Conservation (phyloP, 2,329 filamentous ascomycete species). For the Magnaporthiopsis incrustans region DNA sequence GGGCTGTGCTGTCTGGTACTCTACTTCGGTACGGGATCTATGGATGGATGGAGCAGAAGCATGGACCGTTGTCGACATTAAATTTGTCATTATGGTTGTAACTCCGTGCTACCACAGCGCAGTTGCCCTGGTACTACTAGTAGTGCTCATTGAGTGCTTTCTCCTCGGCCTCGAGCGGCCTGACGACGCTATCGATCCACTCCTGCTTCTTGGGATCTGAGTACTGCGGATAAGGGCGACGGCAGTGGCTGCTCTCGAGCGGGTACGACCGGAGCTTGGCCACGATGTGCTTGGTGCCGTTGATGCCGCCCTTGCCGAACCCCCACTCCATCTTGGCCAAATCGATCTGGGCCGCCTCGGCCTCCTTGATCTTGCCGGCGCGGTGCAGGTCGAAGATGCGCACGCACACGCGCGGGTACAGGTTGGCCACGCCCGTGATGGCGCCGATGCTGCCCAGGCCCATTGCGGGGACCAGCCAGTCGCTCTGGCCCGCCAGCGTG, state of each 20-base stretch:
- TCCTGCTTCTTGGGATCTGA: constrained; percentile 33
- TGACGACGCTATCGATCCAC: constrained; percentile 26
- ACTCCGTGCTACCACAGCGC: neutral
- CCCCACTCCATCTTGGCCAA: constrained; percentile 46
- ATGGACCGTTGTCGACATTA: too few species aligned
- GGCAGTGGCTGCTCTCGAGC: constrained; percentile 39
- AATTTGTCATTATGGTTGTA: neutral
- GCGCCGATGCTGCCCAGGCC: constrained; percentile 47
- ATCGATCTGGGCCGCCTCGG: constrained; percentile 39
- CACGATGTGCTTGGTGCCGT: constrained; percentile 53
- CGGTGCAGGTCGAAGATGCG: constrained; percentile 39
- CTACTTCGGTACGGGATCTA: too few species aligned
- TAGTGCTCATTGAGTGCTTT: constrained; percentile 7
- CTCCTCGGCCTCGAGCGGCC: constrained; percentile 14
- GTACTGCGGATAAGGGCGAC: constrained; percentile 45
- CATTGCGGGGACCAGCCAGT: constrained; percentile 56
- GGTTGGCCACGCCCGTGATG: constrained; percentile 52
- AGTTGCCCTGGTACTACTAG: neutral
- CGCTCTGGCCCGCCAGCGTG: constrained; percentile 61
- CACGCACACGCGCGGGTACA: constrained; percentile 46
- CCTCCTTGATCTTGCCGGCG: constrained; percentile 37
- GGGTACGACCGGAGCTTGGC: constrained; percentile 45
- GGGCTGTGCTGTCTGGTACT: too few species aligned
- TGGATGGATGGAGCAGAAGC: too few species aligned
- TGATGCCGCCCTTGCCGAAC: constrained; percentile 50